These are phyloP conservation scores for Capsella rubella DNA, from an alignment of 441 rosid genomes.

Conservation along the genomic window DNA sequence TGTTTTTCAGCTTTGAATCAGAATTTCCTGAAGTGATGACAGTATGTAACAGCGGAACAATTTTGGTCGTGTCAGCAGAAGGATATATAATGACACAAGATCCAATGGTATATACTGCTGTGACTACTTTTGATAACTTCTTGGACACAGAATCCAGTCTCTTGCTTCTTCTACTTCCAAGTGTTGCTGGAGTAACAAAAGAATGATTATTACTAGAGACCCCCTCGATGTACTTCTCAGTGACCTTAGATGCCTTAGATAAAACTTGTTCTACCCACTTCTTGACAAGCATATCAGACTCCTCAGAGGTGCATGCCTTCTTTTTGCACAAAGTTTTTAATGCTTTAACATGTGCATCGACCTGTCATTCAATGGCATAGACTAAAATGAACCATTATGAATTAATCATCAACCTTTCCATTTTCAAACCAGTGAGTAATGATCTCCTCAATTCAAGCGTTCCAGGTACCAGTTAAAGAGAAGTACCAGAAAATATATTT, in stretches of 20 bases:
- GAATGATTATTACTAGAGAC: slow-evolving; percentile 53
- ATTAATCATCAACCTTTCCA: neutral
- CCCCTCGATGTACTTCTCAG: slow-evolving; percentile 69
- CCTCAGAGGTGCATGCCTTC: slow-evolving; percentile 67
- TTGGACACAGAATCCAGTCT: slow-evolving; percentile 48
- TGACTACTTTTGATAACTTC: slow-evolving; percentile 61
- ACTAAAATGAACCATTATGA: slow-evolving; percentile 23
- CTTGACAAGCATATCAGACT: slow-evolving; percentile 71
- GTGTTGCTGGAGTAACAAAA: slow-evolving; percentile 71
- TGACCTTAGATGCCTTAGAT: slow-evolving; percentile 64
- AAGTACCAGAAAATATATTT: slow-evolving; percentile 11
- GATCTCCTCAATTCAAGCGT: slow-evolving; percentile 14
- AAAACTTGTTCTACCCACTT: slow-evolving; percentile 78
- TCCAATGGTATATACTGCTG: slow-evolving; percentile 81
- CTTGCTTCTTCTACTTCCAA: slow-evolving; percentile 59
- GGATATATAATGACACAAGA: slow-evolving; percentile 78
- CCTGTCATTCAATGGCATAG: slow-evolving; percentile 58
- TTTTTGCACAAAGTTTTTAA: slow-evolving; percentile 83
- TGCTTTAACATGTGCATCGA: slow-evolving; percentile 91
- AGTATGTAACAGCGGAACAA: slow-evolving; percentile 73
- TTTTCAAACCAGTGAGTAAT: slow-evolving; percentile 16
- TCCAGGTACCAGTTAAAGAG: slow-evolving; percentile 23
- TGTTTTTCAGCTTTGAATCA: slow-evolving; percentile 64
- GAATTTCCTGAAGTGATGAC: slow-evolving; percentile 81
- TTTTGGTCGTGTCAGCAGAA: slow-evolving; percentile 67